phyloP scores from a whole-genome alignment of 1,139 yeast species.

The Yamadazyma membranifaciens region DNA sequence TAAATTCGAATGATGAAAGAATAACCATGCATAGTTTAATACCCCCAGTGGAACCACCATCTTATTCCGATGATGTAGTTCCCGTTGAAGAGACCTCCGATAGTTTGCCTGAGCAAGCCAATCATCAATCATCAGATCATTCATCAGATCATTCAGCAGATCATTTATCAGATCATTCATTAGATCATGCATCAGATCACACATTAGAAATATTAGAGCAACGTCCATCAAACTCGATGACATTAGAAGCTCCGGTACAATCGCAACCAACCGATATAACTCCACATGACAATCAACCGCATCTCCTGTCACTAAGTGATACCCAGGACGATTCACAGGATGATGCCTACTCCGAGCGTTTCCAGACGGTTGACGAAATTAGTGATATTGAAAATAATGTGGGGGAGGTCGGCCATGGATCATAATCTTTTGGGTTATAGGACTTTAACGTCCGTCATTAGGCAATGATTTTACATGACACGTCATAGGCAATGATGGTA shows the following conservation, averaged over 20 bases:
- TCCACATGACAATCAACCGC: neutral
- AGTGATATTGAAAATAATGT: slow-evolving; percentile 1
- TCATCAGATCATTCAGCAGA: no score
- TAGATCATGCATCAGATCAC: no score
- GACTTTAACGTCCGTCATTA: neutral
- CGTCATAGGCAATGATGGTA: no score
- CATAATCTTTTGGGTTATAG: neutral
- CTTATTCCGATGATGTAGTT: slow-evolving; percentile 22
- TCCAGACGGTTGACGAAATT: slow-evolving; percentile 4
- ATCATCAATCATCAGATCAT: neutral
- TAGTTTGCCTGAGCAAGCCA: neutral
- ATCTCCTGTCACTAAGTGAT: neutral
- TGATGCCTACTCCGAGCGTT: slow-evolving; percentile 3
- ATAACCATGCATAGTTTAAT: slow-evolving; percentile 39
- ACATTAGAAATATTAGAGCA: no score
- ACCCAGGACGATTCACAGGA: neutral
- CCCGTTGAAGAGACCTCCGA: neutral
- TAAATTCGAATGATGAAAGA: slow-evolving; percentile 35
- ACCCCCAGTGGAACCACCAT: slow-evolving; percentile 37
- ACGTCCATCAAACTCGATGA: no score
- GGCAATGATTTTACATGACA: no score
- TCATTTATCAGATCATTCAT: no score
- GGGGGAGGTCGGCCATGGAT: neutral
- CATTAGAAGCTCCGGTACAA: neutral
- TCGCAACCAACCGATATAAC: neutral